Evolutionary conservation across 2,329 filamentous ascomycete genomes (phyloP).

Genomic region (Amauroascus verrucosus): DNA sequence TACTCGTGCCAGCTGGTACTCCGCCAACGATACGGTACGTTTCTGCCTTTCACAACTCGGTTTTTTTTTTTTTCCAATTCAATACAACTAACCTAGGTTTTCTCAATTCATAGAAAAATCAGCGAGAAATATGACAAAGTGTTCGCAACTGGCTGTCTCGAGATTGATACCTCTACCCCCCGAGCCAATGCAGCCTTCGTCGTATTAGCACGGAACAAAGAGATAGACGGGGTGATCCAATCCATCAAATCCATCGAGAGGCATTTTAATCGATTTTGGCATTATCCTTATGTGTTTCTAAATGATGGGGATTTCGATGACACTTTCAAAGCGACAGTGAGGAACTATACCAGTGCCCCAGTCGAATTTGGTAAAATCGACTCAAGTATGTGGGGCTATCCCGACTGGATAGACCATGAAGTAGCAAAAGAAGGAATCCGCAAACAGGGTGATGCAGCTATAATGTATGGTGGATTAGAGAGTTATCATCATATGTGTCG

Average conservation of each 20-base stretch:
- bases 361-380: constrained; percentile 95
- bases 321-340: constrained; percentile 77
- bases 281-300: constrained; percentile 96
- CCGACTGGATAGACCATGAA: constrained; percentile 89
- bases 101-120: constrained; percentile 59
- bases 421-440: constrained; percentile 92
- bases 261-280: constrained; percentile 98
- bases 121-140: constrained; percentile 96
- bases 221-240: constrained; percentile 89
- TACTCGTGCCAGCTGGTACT: constrained; percentile 77
- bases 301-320: constrained; percentile 97
- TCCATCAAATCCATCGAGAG: constrained; percentile 96
- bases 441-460: constrained; percentile 90
- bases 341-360: constrained; percentile 75
- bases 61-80: not conserved
- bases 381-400: constrained; percentile 86
- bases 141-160: constrained; percentile 78
- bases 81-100: constrained; percentile 5
- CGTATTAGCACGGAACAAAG: constrained; percentile 89
- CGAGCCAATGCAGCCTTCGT: constrained; percentile 93
- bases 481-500: constrained; percentile 99
- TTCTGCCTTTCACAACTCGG: not conserved
- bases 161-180: constrained; percentile 62
- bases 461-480: constrained; percentile 99
- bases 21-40: constrained; percentile 80